Conservation (phyloP, 768 basidiomycete genomes). For the Psilocybe tampanensis region DNA sequence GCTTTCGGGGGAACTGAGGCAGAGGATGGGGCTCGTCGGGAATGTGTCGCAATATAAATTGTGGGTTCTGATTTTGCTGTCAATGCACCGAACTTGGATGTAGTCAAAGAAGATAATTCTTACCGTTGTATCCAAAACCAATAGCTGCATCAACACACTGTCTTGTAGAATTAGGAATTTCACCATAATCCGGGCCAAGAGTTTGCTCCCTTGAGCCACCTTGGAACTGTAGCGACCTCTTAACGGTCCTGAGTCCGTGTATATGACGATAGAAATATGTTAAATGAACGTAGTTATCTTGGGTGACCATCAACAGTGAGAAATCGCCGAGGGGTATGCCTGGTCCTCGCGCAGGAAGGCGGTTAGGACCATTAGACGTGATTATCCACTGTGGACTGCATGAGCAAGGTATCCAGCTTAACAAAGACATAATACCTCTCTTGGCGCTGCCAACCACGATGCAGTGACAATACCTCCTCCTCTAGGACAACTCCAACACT, state of each 20-base stretch:
- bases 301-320: slow-evolving; percentile 66
- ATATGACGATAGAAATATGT: slow-evolving; percentile 54
- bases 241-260: slow-evolving; percentile 46
- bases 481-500: slow-evolving; percentile 54
- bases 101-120: not conserved
- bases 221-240: slow-evolving; percentile 48
- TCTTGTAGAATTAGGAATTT: slow-evolving; percentile 30
- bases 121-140: slow-evolving; percentile 63
- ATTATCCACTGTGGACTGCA: slow-evolving; percentile 52
- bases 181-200: slow-evolving; percentile 32
- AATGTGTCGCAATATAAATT: slow-evolving; percentile 65
- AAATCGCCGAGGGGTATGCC: slow-evolving; percentile 50
- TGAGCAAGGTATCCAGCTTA: not conserved
- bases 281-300: slow-evolving; percentile 57
- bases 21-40: slow-evolving; percentile 52
- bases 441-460: slow-evolving; percentile 58
- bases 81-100: not conserved
- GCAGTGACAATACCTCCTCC: slow-evolving; percentile 63
- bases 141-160: slow-evolving; percentile 63
- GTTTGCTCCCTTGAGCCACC: slow-evolving; percentile 36
- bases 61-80: slow-evolving; percentile 45
- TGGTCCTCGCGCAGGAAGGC: slow-evolving; percentile 65
- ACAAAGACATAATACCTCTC: slow-evolving; percentile 51
- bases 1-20: slow-evolving; percentile 14
- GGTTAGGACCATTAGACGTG: slow-evolving; percentile 43